Base-by-base conservation (phyloP, 2,329 filamentous ascomycete species). In the Teratosphaeria nubilosa region DNA sequence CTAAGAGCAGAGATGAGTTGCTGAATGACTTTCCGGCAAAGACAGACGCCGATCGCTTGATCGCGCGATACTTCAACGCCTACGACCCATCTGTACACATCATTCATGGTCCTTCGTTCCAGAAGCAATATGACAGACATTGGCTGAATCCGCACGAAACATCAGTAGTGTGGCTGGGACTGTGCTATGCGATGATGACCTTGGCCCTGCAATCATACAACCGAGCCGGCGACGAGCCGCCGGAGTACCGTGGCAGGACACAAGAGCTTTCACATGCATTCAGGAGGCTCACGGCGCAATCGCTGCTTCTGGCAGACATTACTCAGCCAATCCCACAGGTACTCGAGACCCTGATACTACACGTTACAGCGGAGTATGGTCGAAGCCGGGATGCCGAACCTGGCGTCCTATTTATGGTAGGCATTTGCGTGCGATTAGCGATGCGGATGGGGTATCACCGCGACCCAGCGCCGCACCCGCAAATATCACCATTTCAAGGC, bases 11-110 rank as follows among this genome's bases (percentile, higher is more conserved):
- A 66, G 76, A 82, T 20, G 92, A 97, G 68, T 79, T 97, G 11
- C 82, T 95, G 61, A 82, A 86, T 30, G 85, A 87, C 54, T 81
- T 97, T 50, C 94, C 94, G 1, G 80, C 86, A 0, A 92, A 91
- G 69, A 85, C 88, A 41, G 87, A 85, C 25, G 87, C 94, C n/a
- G 84, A 96, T 67, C 86, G 90, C 25, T 79, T 97, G 20, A 87
- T 96, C 61, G 86, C 86, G 61, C 85, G 92, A 60, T 99, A 95
- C 70, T 96, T 97, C 77, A 92, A 92, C 70, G 92, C 88, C 30
- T 84, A 83, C 64, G 84, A 86, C 64, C 84, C 83, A 14, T 80
- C 81, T 30, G 80, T 83, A 55, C 80, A 78, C 58, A 78, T 80
- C 58, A 76, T 80, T 57, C 76, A 79, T 59, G 86, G 86, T 0